Evolutionary conservation across 108 stramenopile species (phyloP).

Genomic region (Chaetoceros tenuissimus): DNA sequence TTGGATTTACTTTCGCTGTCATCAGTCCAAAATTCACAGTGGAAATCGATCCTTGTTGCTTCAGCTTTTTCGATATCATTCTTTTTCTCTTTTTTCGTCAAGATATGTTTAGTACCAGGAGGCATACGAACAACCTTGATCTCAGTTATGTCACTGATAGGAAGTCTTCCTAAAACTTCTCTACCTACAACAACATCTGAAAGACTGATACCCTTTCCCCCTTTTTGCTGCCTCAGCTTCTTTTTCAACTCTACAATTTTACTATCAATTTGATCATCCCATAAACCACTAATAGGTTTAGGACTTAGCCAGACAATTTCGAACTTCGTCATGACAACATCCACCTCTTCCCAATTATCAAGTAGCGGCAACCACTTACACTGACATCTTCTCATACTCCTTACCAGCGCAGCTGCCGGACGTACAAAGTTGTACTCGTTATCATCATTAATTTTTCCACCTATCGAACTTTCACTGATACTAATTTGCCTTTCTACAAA

Average conservation of each 20-base stretch:
- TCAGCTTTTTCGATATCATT: slow-evolving; percentile 5
- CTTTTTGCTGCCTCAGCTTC: slow-evolving; percentile 22
- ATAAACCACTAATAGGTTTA: slow-evolving; percentile 24
- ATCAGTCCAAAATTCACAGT: slow-evolving; percentile 12
- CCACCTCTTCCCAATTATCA: slow-evolving; percentile 60
- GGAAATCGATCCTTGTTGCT: slow-evolving; percentile 16
- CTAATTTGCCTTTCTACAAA: not conserved
- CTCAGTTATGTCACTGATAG: slow-evolving; percentile 43
- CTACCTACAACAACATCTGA: slow-evolving; percentile 60
- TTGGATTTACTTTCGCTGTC: slow-evolving; percentile 11
- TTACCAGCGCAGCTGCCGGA: slow-evolving; percentile 59
- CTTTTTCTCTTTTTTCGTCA: slow-evolving; percentile 4
- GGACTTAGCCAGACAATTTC: slow-evolving; percentile 61
- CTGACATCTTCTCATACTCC: slow-evolving; percentile 81
- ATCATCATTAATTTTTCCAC: not conserved
- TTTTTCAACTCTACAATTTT: not conserved
- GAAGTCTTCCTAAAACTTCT: slow-evolving; percentile 57
- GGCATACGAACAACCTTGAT: slow-evolving; percentile 48
- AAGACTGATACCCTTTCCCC: slow-evolving; percentile 70
- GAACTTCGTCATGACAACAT: slow-evolving; percentile 72
- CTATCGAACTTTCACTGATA: not conserved
- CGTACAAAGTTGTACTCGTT: slow-evolving; percentile 26
- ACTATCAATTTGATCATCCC: not conserved
- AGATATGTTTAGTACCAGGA: slow-evolving; percentile 6
- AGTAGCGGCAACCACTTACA: slow-evolving; percentile 58